Conservation (phyloP, 129 eudicot genomes). For the Dittrichia graveolens region DNA sequence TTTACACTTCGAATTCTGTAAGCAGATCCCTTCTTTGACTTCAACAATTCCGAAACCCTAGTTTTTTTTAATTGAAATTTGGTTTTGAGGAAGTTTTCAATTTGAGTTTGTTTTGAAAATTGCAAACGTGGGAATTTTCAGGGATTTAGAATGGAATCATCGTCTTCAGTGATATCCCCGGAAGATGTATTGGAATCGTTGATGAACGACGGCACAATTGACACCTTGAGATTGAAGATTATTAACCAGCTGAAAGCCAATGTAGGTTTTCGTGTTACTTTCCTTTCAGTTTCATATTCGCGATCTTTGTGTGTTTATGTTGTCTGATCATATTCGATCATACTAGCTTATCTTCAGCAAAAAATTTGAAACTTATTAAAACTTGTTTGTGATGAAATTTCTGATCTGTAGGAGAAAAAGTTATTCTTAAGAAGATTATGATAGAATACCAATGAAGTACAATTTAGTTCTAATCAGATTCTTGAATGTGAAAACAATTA, state of each 20-base stretch:
- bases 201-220: slow-evolving; percentile 97
- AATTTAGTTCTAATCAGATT: too few relatives aligned
- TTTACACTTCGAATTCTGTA: slow-evolving; percentile 4
- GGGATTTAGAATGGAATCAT: slow-evolving; percentile 46
- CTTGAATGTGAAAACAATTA: not conserved
- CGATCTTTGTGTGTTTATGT: not conserved
- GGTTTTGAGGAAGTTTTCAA: not conserved
- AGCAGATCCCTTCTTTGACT: slow-evolving; percentile 15
- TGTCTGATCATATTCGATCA: not conserved
- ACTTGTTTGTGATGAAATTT: too few relatives aligned
- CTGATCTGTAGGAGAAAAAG: too few relatives aligned
- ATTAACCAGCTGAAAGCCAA: slow-evolving; percentile 93
- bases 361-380: not conserved
- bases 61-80: not conserved
- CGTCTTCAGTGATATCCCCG: slow-evolving; percentile 66
- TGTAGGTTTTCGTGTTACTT: slow-evolving; percentile 36
- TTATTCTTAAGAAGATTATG: too few relatives aligned
- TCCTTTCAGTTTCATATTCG: not conserved
- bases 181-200: slow-evolving; percentile 86
- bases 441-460: too few relatives aligned
- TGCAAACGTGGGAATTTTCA: not conserved
- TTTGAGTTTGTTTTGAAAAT: slow-evolving; percentile 1
- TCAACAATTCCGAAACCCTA: slow-evolving; percentile 32
- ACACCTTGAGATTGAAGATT: slow-evolving; percentile 70
- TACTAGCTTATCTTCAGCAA: not conserved